Conservation (phyloP, 345 rosid genomes). For the Raphanus sativus region DNA sequence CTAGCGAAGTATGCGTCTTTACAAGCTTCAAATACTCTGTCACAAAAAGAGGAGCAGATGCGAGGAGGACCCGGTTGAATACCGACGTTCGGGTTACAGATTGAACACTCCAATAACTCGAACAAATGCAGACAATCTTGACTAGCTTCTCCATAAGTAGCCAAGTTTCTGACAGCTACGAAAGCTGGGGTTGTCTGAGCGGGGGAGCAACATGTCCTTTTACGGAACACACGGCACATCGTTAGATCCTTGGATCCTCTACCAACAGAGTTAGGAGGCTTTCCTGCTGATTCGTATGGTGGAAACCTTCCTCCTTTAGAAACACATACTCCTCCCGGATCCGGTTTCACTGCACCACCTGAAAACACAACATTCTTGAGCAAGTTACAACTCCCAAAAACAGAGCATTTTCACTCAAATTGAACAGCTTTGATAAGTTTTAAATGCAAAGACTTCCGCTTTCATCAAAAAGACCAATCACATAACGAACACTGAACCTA, state of each 20-base stretch:
- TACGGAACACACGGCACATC: slow-evolving; percentile 82
- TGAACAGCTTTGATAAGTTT: neutral
- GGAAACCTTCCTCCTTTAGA: slow-evolving; percentile 91
- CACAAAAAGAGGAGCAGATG: slow-evolving; percentile 75
- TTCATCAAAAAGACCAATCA: slow-evolving; percentile 3
- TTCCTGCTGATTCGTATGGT: slow-evolving; percentile 70
- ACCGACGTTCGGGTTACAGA: slow-evolving; percentile 87
- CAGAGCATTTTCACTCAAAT: neutral
- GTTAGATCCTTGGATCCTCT: slow-evolving; percentile 79
- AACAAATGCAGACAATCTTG: slow-evolving; percentile 75
- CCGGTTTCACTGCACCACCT: slow-evolving; percentile 45
- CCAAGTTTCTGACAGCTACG: slow-evolving; percentile 70
- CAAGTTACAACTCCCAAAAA: neutral
- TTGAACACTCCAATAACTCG: slow-evolving; percentile 91
- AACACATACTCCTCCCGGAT: slow-evolving; percentile 51
- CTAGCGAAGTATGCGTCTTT: slow-evolving; percentile 78
- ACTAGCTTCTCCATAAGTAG: slow-evolving; percentile 76
- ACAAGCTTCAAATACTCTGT: slow-evolving; percentile 76
- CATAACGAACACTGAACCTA: neutral
- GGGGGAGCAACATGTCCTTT: slow-evolving; percentile 76
- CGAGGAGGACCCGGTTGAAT: slow-evolving; percentile 85
- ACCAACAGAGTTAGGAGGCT: slow-evolving; percentile 65
- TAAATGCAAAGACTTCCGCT: neutral
- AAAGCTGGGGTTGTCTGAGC: slow-evolving; percentile 88
- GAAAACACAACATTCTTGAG: too few species aligned